phyloP scores from a whole-genome alignment of 2,329 filamentous ascomycete species.

The Blastomyces silverae region DNA sequence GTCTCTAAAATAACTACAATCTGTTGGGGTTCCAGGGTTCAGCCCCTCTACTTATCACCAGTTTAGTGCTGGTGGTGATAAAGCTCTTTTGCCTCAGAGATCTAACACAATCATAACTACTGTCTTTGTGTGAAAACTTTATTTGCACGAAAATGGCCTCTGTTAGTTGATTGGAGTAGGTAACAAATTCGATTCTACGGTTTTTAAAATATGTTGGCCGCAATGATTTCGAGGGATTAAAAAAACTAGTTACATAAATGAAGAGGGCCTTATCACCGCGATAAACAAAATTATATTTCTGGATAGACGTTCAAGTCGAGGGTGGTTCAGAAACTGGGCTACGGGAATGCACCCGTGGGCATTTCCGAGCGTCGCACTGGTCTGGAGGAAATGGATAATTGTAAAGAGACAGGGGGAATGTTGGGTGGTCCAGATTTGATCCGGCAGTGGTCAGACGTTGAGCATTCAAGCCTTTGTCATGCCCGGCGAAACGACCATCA shows the following conservation, averaged over 20 bases:
- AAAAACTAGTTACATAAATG: neutral
- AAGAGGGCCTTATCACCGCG: neutral
- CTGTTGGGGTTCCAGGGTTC: too few relatives aligned
- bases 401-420: neutral
- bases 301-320: neutral
- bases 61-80: too few relatives aligned
- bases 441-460: neutral
- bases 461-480: neutral
- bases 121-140: neutral
- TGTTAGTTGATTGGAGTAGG: slow-evolving; percentile 41
- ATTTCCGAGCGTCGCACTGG: neutral
- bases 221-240: neutral
- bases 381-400: neutral
- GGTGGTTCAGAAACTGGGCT: neutral
- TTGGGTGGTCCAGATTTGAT: too few relatives aligned
- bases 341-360: neutral
- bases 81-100: too few relatives aligned
- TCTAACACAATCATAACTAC: neutral
- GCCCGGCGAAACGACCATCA: neutral
- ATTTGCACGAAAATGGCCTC: slow-evolving; percentile 2
- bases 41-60: too few relatives aligned
- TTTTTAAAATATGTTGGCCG: slow-evolving; percentile 49
- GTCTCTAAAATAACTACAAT: neutral
- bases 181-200: slow-evolving; percentile 52
- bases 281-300: neutral